phyloP scores from a whole-genome alignment of 148 eudicot genomes.

The Rhododendron kiyosumense region DNA sequence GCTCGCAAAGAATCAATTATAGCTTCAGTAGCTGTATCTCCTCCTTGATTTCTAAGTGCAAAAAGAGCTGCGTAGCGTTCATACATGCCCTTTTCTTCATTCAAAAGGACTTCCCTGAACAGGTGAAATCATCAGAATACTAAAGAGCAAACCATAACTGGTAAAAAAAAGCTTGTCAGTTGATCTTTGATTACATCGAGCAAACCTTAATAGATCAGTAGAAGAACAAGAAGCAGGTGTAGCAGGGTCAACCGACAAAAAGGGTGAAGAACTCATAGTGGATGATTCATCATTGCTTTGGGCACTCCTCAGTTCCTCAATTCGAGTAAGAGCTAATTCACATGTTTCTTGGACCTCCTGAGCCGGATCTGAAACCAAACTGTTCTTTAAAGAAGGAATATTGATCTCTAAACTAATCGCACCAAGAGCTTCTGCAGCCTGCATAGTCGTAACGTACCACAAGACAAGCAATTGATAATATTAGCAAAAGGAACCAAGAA shows the following conservation, averaged over 20 bases:
- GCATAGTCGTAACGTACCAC: not conserved
- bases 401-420: constrained; percentile 79
- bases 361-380: constrained; percentile 87
- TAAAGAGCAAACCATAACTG: not conserved
- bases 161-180: not conserved
- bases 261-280: constrained; percentile 49
- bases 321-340: constrained; percentile 86
- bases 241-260: constrained; percentile 97
- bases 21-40: constrained; percentile 69
- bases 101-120: constrained; percentile 66
- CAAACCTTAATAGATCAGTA: constrained; percentile 62
- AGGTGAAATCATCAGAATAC: not conserved
- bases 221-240: constrained; percentile 81
- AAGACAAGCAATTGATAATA: not conserved
- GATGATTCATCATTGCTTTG: constrained; percentile 18
- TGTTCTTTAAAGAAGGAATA: constrained; percentile 49
- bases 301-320: constrained; percentile 54
- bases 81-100: constrained; percentile 81
- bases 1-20: constrained; percentile 77
- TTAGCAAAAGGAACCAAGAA: not conserved
- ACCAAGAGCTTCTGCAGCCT: constrained; percentile 99
- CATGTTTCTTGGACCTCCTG: constrained; percentile 97
- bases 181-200: not conserved
- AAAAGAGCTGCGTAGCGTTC: constrained; percentile 93
- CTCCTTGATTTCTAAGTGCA: constrained; percentile 89